Conservation (phyloP, 495 filamentous ascomycete genomes). For the Mytilinidion resinicola region DNA sequence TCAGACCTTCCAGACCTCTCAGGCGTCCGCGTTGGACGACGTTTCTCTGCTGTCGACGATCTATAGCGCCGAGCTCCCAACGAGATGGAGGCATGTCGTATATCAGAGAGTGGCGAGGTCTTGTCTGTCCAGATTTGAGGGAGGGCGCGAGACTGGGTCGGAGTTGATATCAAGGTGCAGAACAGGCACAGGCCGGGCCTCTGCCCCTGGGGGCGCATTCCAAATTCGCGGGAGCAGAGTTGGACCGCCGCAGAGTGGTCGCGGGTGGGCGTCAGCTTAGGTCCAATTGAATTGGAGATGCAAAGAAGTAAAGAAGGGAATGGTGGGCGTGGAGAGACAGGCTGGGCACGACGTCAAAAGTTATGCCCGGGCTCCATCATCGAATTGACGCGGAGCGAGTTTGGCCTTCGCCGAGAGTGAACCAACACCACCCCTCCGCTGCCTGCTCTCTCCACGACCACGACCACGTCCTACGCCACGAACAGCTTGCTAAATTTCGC, state of each 20-base stretch:
- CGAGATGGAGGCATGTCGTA: too few species aligned
- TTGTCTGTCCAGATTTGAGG: background rate
- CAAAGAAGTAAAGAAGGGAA: too few species aligned
- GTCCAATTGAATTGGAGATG: too few species aligned
- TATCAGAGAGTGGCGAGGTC: background rate
- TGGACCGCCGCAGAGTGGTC: background rate
- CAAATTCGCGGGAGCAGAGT: background rate
- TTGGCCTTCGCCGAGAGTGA: background rate
- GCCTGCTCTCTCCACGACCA: background rate
- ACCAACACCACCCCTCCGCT: background rate
- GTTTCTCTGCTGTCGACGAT: too few species aligned
- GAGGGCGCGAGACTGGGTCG: background rate
- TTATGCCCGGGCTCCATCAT: background rate
- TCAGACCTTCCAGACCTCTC: too few species aligned
- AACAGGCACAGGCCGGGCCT: conserved; percentile 3
- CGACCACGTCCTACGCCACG: background rate
- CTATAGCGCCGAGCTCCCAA: too few species aligned
- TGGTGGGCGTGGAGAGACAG: too few species aligned
- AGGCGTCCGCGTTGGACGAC: too few species aligned
- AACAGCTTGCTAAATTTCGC: background rate
- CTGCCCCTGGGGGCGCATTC: conserved; percentile 1
- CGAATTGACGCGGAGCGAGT: background rate
- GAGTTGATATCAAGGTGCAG: background rate
- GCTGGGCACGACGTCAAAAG: background rate
- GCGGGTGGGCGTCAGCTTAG: background rate